Percentiles rank a stretch among this genome's conserved stretches.
phyloP scores from a whole-genome alignment of 1,284 basidiomycete species.

The Tylopilus orsonianus region DNA sequence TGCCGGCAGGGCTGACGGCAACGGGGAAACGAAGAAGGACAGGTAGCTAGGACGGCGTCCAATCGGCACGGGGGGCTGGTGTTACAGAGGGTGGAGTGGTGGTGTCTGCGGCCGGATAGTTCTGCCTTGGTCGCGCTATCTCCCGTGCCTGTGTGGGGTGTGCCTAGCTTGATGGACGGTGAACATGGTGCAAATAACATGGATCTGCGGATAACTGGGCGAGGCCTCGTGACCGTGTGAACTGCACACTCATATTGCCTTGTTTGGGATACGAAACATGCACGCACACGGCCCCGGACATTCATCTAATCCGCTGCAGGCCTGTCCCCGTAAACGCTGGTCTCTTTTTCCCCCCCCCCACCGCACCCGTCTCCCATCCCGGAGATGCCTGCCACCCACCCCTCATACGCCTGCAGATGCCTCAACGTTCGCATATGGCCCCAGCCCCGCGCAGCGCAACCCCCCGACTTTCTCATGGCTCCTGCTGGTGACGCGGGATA shows the following conservation, averaged over 20 bases:
- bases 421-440: slow-evolving; percentile 63
- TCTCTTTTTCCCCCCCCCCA: slow-evolving; percentile 21
- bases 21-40: slow-evolving; percentile 51
- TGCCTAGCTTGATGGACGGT: too few relatives aligned
- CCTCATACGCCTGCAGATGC: slow-evolving; percentile 56
- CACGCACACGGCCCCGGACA: slow-evolving; percentile 33
- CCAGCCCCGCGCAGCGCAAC: slow-evolving; percentile 29
- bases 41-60: slow-evolving; percentile 35
- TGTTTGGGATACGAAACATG: slow-evolving; percentile 29
- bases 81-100: slow-evolving; percentile 7
- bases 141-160: slow-evolving; percentile 5
- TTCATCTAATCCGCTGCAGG: slow-evolving; percentile 36
- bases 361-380: slow-evolving; percentile 26
- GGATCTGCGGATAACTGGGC: slow-evolving; percentile 7
- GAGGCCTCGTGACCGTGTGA: slow-evolving; percentile 31
- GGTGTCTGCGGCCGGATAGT: background rate
- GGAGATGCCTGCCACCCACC: slow-evolving; percentile 16
- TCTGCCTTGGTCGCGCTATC: slow-evolving; percentile 17
- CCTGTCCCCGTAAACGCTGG: slow-evolving; percentile 25
- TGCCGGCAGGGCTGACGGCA: slow-evolving; percentile 43
- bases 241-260: slow-evolving; percentile 16
- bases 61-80: slow-evolving; percentile 6
- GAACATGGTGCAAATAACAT: too few relatives aligned
- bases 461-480: slow-evolving; percentile 34
- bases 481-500: slow-evolving; percentile 45